These are phyloP conservation scores for Cryptococcus sp. DNA, from an alignment of 1,284 basidiomycete genomes.

Conservation along the genomic window DNA sequence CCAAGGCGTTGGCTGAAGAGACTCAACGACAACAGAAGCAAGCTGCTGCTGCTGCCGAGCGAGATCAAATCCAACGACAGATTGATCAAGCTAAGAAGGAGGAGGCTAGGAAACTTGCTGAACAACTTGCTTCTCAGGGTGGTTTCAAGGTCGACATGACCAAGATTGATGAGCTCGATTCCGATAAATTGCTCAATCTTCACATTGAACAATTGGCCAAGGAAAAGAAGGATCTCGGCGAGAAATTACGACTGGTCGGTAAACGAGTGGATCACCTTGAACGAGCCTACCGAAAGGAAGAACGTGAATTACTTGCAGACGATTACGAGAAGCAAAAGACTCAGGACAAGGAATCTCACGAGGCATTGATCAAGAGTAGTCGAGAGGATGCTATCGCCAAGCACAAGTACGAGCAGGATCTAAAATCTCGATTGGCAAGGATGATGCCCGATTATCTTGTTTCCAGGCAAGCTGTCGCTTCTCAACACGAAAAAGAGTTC, in stretches of 20 bases:
- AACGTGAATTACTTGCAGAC: constrained; percentile 74
- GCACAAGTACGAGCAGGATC: constrained; percentile 67
- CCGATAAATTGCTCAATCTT: constrained; percentile 80
- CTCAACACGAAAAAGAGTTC: constrained; percentile 68
- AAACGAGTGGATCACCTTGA: constrained; percentile 96
- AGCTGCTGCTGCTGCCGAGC: constrained; percentile 66
- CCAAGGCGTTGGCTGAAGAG: constrained; percentile 68
- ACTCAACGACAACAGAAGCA: constrained; percentile 64
- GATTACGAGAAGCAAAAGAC: constrained; percentile 87
- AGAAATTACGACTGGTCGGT: constrained; percentile 74
- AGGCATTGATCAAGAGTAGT: constrained; percentile 60
- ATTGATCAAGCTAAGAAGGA: constrained; percentile 76
- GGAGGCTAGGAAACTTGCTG: constrained; percentile 86
- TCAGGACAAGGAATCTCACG: constrained; percentile 67
- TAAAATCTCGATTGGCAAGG: constrained; percentile 70
- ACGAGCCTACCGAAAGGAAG: constrained; percentile 92
- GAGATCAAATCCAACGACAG: constrained; percentile 74
- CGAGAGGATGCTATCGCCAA: constrained; percentile 59
- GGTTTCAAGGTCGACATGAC: constrained; percentile 80
- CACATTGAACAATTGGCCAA: constrained; percentile 95
- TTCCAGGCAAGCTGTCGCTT: constrained; percentile 60
- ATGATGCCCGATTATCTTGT: constrained; percentile 71
- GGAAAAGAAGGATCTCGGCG: constrained; percentile 85
- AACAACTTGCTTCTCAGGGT: constrained; percentile 77
- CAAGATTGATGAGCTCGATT: constrained; percentile 78